Conservation (phyloP, 2,329 filamentous ascomycete species). For the Scedosporium boydii region DNA sequence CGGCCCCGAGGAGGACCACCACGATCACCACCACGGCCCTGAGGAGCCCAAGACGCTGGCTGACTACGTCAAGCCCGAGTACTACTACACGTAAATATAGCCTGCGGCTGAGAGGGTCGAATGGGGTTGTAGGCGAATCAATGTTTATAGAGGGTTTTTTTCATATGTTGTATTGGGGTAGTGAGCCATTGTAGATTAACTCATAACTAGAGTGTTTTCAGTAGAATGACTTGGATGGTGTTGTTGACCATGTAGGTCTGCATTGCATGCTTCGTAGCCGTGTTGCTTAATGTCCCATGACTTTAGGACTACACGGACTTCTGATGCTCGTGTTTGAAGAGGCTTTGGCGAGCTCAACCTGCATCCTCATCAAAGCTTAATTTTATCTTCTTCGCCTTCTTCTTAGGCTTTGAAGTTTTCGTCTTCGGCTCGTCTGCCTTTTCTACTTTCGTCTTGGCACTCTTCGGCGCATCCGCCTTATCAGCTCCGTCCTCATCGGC, state of each 20-base stretch:
- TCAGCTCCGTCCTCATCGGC: conserved; percentile 17
- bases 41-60: conserved; percentile 93
- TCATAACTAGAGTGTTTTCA: conserved; percentile 2
- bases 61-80: conserved; percentile 91
- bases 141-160: background rate
- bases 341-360: conserved; percentile 19
- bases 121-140: background rate
- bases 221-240: background rate
- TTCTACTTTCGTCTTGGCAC: conserved; percentile 7
- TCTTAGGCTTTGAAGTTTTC: conserved; percentile 27
- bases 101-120: background rate
- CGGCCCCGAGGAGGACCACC: conserved; percentile 69
- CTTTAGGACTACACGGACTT: background rate
- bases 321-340: background rate
- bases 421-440: conserved; percentile 12
- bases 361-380: conserved; percentile 56
- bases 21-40: conserved; percentile 45
- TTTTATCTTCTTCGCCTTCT: conserved; percentile 56
- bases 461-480: conserved; percentile 9
- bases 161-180: background rate
- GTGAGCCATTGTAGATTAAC: conserved; percentile 2
- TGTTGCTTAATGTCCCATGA: too few relatives aligned
- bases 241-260: background rate
- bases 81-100: conserved; percentile 52
- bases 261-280: conserved; percentile 7